phyloP scores from a whole-genome alignment of 257 asterid genomes.

The Marsdenia floribunda region DNA sequence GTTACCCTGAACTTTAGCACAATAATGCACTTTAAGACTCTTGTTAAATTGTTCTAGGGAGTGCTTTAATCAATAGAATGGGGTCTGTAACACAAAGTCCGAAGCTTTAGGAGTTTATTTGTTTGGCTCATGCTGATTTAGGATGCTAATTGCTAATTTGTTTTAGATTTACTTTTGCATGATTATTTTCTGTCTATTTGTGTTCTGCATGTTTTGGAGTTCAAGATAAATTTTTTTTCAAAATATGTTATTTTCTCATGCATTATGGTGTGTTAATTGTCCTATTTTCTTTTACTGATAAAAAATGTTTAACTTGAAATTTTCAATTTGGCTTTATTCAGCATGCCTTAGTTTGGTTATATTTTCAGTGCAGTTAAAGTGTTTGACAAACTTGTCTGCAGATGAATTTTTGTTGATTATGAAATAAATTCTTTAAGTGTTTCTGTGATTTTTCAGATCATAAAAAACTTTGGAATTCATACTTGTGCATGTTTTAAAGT shows the following conservation, averaged over 20 bases:
- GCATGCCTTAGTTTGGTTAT: not conserved
- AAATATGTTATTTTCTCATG: not conserved
- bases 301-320: not conserved
- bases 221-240: not conserved
- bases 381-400: conserved; percentile 15
- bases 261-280: not conserved
- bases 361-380: conserved; percentile 6
- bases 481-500: not conserved
- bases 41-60: not conserved
- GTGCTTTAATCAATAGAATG: not conserved
- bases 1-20: not conserved
- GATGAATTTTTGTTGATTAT: not conserved
- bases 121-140: not conserved
- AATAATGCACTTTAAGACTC: not conserved
- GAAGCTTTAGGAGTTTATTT: not conserved
- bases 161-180: not conserved
- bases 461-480: conserved; percentile 16
- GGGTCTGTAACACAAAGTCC: not conserved
- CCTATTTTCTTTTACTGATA: not conserved
- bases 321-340: not conserved
- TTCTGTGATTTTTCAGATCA: conserved; percentile 13
- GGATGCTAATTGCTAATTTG: not conserved
- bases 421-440: not conserved
- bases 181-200: not conserved
- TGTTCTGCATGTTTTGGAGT: not conserved